phyloP scores from a whole-genome alignment of 257 asterid genomes.

The Rhazya stricta region DNA sequence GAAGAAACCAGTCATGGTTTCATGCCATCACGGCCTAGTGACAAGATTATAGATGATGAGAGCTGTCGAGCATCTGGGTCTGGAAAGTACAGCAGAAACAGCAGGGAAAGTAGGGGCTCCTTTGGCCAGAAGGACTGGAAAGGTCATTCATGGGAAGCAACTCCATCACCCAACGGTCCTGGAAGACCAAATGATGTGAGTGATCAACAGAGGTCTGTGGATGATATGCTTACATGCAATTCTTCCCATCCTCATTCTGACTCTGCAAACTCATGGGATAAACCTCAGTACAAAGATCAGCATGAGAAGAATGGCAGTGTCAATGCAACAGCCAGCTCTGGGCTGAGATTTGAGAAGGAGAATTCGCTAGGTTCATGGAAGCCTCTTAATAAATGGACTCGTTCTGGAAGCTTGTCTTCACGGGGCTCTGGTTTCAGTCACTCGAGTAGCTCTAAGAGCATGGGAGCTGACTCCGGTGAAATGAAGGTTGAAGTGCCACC shows the following conservation, averaged over 20 bases:
- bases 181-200: conserved; percentile 46
- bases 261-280: conserved; percentile 32
- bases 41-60: conserved; percentile 66
- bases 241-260: conserved; percentile 27
- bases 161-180: conserved; percentile 52
- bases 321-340: conserved; percentile 29
- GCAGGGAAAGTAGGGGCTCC: conserved; percentile 64
- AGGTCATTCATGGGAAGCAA: conserved; percentile 53
- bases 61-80: conserved; percentile 46
- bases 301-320: conserved; percentile 35
- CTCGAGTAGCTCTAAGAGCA: conserved; percentile 39
- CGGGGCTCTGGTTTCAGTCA: conserved; percentile 40
- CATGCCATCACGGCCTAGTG: conserved; percentile 61
- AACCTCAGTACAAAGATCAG: conserved; percentile 46
- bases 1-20: conserved; percentile 68
- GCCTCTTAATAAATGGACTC: conserved; percentile 34
- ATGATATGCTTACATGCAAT: conserved; percentile 36
- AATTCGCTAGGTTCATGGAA: conserved; percentile 49
- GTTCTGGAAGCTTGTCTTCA: conserved; percentile 40
- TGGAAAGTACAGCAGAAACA: conserved; percentile 55
- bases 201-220: conserved; percentile 52
- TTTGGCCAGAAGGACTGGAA: conserved; percentile 70
- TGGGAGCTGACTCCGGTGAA: conserved; percentile 34
- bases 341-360: conserved; percentile 54
- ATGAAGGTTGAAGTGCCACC: conserved; percentile 28